phyloP scores from a whole-genome alignment of 2,329 filamentous ascomycete species.

The Fusarium equiseti region DNA sequence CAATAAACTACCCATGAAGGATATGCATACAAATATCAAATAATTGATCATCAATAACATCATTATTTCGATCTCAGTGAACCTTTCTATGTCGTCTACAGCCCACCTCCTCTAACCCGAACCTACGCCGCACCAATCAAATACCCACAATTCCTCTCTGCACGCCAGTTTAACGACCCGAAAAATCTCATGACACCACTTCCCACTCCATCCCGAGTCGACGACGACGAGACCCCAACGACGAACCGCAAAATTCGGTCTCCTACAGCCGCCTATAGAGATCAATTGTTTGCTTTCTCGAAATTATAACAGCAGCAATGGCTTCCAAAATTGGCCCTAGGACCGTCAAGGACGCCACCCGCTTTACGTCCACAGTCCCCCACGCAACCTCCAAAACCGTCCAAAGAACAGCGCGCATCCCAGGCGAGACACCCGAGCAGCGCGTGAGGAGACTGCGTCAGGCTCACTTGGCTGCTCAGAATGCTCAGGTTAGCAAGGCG shows the following conservation, averaged over 20 bases:
- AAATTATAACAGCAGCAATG: constrained; percentile 51
- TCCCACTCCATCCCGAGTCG: constrained; percentile 42
- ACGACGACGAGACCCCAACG: constrained; percentile 29
- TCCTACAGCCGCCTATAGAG: not conserved
- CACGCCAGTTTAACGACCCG: constrained; percentile 23
- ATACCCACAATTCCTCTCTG: constrained; percentile 45
- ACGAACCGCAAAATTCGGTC: constrained; percentile 13
- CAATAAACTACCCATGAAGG: not conserved
- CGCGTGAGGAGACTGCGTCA: constrained; percentile 76
- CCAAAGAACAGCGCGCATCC: constrained; percentile 49
- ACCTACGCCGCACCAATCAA: constrained; percentile 55
- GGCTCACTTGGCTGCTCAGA: constrained; percentile 74
- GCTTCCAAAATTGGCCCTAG: constrained; percentile 66
- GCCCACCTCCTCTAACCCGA: constrained; percentile 50
- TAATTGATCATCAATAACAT: constrained; percentile 5
- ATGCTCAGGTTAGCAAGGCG: constrained; percentile 65
- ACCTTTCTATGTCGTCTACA: not conserved
- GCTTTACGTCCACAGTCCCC: constrained; percentile 67
- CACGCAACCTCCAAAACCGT: constrained; percentile 75
- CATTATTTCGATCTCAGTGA: constrained; percentile 3
- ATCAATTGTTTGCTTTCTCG: constrained; percentile 3
- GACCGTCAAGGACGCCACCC: constrained; percentile 82
- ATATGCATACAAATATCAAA: not conserved
- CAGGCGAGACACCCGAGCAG: constrained; percentile 74
- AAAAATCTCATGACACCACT: constrained; percentile 57